Evolutionary conservation across 352 stramenopile genomes (phyloP), one percentile per base, ranked within the genome.

Genomic region (Thraustotheca clavata): DNA sequence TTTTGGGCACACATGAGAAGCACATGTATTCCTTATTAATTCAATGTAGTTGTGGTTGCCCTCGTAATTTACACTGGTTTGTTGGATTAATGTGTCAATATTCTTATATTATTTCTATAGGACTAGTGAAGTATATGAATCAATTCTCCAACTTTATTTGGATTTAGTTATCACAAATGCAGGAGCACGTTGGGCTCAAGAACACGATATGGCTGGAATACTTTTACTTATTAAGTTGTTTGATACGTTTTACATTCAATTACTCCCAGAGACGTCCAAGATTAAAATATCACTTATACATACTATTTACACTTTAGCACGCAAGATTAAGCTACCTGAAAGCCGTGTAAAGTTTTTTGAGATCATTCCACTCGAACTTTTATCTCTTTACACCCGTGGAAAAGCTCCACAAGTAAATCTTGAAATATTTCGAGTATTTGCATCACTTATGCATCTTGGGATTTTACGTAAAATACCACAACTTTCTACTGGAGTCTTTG

Each of bases 281-380:
- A n/a, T 34, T 5, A 20, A 65, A 33, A 7, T 33, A 3, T 9
- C 9, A 4, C 11, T 65, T 8, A n/a, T 65, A 18, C 9, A n/a
- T n/a, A 54, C 57, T n/a, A 40, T 65, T 4, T 54, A 39, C 41
- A 18, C n/a, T 14, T 29, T 55, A 8, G 57, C 38, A 18, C 57
- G 32, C 46, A 55, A 54, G n/a, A 55, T 65, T 24, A 65, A 65
- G 39, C 7, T 41, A 20, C n/a, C 35, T 4, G 57, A 54, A 20
- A 54, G 41, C 9, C 24, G 52, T n/a, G 57, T 65, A 20, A 65
- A 54, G 41, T 55, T 65, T 3, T 65, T 65, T 12, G 57, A 65
- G 16, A 14, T 65, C 31, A 34, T 65, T 9, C 57, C 57, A 5
- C 16, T 33, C 1, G 57, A 55, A 27, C 9, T 65, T 16, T 8